These are phyloP conservation scores for Kickxella alabastrina DNA, from an alignment of 192 early-diverging fungal species.

Conservation along the genomic window DNA sequence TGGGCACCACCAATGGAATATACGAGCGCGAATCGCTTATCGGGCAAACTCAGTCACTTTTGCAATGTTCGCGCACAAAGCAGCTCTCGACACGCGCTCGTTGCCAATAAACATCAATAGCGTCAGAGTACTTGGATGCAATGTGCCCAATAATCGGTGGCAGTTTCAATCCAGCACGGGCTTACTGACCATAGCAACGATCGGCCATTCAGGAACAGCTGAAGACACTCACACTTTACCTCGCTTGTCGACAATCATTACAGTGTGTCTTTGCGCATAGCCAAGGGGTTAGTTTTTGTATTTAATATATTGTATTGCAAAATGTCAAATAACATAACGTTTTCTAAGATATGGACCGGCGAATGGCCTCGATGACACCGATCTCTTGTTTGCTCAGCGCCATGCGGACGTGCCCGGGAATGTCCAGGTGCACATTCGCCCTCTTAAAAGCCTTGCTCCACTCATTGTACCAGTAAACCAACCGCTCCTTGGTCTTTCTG, in stretches of 20 bases:
- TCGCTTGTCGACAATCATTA: background rate
- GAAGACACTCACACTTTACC: too few species aligned
- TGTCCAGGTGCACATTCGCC: background rate
- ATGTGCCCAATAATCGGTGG: conserved; percentile 2
- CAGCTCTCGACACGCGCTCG: background rate
- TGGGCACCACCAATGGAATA: conserved; percentile 14
- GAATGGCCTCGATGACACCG: background rate
- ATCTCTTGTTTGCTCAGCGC: background rate
- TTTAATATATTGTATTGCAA: too few species aligned
- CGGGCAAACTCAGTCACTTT: background rate
- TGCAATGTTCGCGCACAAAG: conserved; percentile 12
- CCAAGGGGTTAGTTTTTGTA: too few species aligned
- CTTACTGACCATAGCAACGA: conserved; percentile 1
- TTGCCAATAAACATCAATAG: conserved; percentile 7
- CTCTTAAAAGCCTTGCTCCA: conserved; percentile 9
- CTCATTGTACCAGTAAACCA: conserved; percentile 27
- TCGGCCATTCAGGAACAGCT: background rate
- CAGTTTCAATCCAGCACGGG: conserved; percentile 4
- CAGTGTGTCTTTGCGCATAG: too few species aligned
- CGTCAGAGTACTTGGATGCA: conserved; percentile 16
- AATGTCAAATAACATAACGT: background rate
- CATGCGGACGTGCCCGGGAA: conserved; percentile 5
- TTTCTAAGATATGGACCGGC: background rate
- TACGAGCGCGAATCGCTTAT: conserved; percentile 16
- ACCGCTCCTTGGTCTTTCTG: conserved; percentile 9